Evolutionary conservation across 2,329 filamentous ascomycete genomes (phyloP), one percentile per base, ranked within the genome.

Genomic region (Lecanicillium sp.): DNA sequence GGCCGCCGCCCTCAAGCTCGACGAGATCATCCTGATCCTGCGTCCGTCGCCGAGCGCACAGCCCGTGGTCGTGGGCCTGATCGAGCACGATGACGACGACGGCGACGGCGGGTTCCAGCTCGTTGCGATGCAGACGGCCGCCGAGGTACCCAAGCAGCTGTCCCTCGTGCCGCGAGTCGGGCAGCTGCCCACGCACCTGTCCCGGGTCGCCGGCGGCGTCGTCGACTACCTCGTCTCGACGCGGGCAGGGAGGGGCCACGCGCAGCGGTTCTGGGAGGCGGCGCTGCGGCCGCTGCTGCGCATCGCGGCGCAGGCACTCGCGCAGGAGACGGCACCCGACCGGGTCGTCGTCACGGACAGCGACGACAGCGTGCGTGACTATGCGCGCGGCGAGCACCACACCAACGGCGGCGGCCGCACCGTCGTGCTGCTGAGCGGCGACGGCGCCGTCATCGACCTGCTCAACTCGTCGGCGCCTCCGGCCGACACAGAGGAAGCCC

Each of bases 371-470:
- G 76, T 96, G 33, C 70, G 72, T 5, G 70, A 85, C 1, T 79
- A 94, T 45, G 78, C 84, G 0, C 57, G 54, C 3, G 38, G 55
- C 2, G 55, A 72, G 5, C 55, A 41, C 8, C 15, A 33, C 2
- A n/a, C 27, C 1, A 12, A 62, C n/a, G 48, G 49, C n/a, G 48
- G 6, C 10, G 21, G 52, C 44, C 44, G 83, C 59, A 82, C 83
- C 0, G 73, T 96, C 21, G 67, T 96, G 24, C 75, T 97, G 11
- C 73, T 96, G 5, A 91, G 86, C 41, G 91, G 91, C 6, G 91
- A 97, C 63, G 91, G 91, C 12, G 91, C 90, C 5, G 66, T 95
- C 2, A 77, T 90, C 15, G 91, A 97, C 57, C 71, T 93, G 1
- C 72, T 95, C 51, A 94, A 96, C 60, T 78, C 77, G 3, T 72